A percentile compares a stretch with the other conserved stretches of the same genome.
Conservation (phyloP, 306 rosid genomes). For the Rosa chinensis region DNA sequence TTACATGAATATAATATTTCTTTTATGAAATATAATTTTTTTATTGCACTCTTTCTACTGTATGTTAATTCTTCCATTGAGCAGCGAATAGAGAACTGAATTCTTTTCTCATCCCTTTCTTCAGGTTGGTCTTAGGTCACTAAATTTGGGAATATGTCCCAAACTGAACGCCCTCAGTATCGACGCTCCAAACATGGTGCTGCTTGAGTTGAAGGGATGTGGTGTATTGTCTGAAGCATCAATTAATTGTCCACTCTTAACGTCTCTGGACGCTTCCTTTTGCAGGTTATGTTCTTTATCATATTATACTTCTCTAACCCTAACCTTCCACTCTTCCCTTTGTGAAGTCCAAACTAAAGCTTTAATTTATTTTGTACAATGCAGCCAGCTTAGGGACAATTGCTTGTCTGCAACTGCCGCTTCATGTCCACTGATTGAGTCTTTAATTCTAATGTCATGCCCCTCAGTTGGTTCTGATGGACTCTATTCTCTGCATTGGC, state of each 20-base stretch:
- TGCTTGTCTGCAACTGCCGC: conserved; percentile 91
- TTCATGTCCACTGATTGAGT: conserved; percentile 80
- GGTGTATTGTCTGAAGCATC: conserved; percentile 90
- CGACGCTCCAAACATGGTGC: conserved; percentile 73
- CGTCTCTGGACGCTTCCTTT: conserved; percentile 94
- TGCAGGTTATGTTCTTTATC: conserved; percentile 65
- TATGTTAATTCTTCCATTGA: conserved; percentile 3
- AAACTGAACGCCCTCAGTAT: conserved; percentile 69
- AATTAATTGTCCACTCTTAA: conserved; percentile 83
- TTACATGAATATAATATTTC: not conserved
- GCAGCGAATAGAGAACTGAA: not conserved
- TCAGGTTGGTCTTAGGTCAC: conserved; percentile 91
- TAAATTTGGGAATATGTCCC: conserved; percentile 96
- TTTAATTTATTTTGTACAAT: conserved; percentile 29
- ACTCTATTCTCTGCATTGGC: conserved; percentile 68
- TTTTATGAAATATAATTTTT: not conserved
- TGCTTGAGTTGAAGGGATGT: conserved; percentile 95
- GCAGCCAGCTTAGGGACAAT: conserved; percentile 84
- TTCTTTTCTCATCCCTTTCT: conserved; percentile 17
- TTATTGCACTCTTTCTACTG: not conserved
- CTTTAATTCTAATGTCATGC: conserved; percentile 92
- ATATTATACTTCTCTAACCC: not conserved
- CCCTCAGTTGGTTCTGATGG: conserved; percentile 83
- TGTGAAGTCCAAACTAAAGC: conserved; percentile 26
- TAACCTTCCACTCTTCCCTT: not conserved